phyloP scores from a whole-genome alignment of 2,329 filamentous ascomycete species.

The Pseudocercospora pini-densiflorae region DNA sequence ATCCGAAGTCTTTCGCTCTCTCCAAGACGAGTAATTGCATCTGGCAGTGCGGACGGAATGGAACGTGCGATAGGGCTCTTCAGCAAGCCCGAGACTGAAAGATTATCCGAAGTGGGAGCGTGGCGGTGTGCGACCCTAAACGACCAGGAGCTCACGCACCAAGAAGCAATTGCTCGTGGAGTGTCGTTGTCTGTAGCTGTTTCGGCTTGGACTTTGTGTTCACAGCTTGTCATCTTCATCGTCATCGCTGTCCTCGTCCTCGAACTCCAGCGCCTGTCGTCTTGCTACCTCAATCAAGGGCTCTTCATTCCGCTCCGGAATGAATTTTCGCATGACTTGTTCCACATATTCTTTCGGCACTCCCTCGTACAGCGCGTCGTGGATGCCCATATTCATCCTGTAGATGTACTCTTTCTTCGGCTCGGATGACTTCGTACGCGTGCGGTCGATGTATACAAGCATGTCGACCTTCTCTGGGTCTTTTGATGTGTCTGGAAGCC shows the following conservation, averaged over 20 bases:
- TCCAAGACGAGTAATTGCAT: not conserved
- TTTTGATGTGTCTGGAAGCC: slow-evolving; percentile 32
- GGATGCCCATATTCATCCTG: slow-evolving; percentile 67
- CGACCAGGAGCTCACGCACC: not conserved
- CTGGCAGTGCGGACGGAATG: not conserved
- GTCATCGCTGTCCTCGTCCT: slow-evolving; percentile 24
- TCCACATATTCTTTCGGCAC: slow-evolving; percentile 62
- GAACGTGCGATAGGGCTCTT: too few relatives aligned
- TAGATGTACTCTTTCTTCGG: slow-evolving; percentile 64
- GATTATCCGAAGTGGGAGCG: not conserved
- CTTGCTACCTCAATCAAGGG: slow-evolving; percentile 38
- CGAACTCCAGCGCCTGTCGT: slow-evolving; percentile 43
- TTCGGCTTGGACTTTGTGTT: not conserved
- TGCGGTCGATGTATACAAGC: slow-evolving; percentile 65
- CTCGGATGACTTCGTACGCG: slow-evolving; percentile 43
- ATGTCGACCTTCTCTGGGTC: slow-evolving; percentile 41
- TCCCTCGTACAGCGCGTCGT: slow-evolving; percentile 60
- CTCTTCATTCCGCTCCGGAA: slow-evolving; percentile 42
- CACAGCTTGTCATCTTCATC: not conserved
- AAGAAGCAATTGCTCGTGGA: not conserved
- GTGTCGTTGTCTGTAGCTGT: not conserved
- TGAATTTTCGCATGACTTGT: slow-evolving; percentile 58
- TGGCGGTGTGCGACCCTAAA: not conserved
- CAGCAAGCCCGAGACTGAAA: not conserved
- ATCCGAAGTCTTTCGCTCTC: not conserved